Conservation (phyloP, 2,329 filamentous ascomycete species). For the Calonectria honghensis region DNA sequence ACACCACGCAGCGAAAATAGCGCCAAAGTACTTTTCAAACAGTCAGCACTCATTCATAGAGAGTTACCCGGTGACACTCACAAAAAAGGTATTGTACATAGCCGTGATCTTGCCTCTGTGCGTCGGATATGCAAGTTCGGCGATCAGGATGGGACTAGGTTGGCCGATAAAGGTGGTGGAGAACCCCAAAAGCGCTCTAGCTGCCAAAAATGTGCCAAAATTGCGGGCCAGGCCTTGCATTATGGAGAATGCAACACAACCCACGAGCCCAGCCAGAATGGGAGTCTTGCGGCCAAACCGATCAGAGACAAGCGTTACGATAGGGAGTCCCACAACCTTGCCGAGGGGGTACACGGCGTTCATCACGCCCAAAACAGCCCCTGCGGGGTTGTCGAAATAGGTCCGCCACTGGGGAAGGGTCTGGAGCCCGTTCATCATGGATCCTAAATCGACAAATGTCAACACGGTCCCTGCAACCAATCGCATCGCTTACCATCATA, state of each 20-base stretch:
- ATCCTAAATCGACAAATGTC: conserved; percentile 45
- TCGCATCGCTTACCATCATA: conserved; percentile 61
- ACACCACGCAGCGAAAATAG: conserved; percentile 68
- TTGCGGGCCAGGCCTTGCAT: conserved; percentile 56
- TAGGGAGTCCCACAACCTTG: conserved; percentile 59
- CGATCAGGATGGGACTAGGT: conserved; percentile 56
- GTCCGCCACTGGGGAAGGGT: conserved; percentile 62
- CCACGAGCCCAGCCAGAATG: conserved; percentile 59
- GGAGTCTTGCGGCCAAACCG: conserved; percentile 62
- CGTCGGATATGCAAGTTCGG: conserved; percentile 57
- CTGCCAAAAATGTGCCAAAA: conserved; percentile 54
- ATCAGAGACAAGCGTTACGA: conserved; percentile 60
- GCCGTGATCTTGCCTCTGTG: conserved; percentile 57
- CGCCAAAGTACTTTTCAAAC: conserved; percentile 32
- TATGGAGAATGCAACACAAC: conserved; percentile 53
- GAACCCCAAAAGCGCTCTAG: conserved; percentile 57
- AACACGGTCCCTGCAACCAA: background rate
- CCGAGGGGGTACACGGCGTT: conserved; percentile 61
- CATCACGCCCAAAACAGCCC: conserved; percentile 59
- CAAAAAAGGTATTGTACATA: conserved; percentile 56
- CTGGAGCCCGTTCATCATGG: conserved; percentile 67
- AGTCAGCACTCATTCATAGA: background rate
- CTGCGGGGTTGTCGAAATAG: conserved; percentile 61
- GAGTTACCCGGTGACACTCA: background rate
- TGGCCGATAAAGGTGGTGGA: conserved; percentile 54